Percentiles rank a stretch among this genome's conserved stretches.
Conservation (phyloP, 495 filamentous ascomycete genomes). For the Aspergillus avenaceus region DNA sequence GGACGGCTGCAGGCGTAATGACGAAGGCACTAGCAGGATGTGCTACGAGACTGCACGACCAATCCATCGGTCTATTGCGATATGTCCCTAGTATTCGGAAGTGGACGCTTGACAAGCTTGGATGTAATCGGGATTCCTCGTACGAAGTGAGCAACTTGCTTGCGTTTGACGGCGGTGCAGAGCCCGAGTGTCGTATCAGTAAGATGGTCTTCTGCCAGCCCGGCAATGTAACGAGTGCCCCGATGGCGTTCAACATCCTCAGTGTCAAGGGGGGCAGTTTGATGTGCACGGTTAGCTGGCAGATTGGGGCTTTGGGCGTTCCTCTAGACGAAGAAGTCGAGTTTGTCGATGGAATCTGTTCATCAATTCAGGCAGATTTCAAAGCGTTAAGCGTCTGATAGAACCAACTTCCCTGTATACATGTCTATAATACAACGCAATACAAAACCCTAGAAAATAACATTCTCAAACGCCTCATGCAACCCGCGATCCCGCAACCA, state of each 20-base stretch:
- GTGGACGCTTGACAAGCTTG: constrained; percentile 10
- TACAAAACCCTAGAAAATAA: constrained; percentile 28
- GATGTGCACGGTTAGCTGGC: constrained; percentile 20
- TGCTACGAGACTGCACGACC: constrained; percentile 12
- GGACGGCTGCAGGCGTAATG: constrained; percentile 11
- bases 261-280: constrained; percentile 14
- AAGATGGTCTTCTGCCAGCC: constrained; percentile 14
- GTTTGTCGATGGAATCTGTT: neutral
- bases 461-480: constrained; percentile 34
- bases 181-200: constrained; percentile 1
- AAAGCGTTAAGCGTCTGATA: neutral
- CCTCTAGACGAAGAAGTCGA: constrained; percentile 4
- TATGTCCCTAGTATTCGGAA: constrained; percentile 12
- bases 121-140: constrained; percentile 13
- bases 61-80: constrained; percentile 13
- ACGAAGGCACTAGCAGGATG: constrained; percentile 8
- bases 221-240: constrained; percentile 10
- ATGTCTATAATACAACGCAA: too few species aligned
- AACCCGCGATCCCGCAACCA: constrained; percentile 29
- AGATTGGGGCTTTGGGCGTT: constrained; percentile 13
- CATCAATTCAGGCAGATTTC: neutral
- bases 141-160: constrained; percentile 19
- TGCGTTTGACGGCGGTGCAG: constrained; percentile 11
- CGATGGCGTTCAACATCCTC: constrained; percentile 13
- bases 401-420: too few species aligned